Conservation (phyloP, 2,329 filamentous ascomycete species). For the Grosmannia serpens region DNA sequence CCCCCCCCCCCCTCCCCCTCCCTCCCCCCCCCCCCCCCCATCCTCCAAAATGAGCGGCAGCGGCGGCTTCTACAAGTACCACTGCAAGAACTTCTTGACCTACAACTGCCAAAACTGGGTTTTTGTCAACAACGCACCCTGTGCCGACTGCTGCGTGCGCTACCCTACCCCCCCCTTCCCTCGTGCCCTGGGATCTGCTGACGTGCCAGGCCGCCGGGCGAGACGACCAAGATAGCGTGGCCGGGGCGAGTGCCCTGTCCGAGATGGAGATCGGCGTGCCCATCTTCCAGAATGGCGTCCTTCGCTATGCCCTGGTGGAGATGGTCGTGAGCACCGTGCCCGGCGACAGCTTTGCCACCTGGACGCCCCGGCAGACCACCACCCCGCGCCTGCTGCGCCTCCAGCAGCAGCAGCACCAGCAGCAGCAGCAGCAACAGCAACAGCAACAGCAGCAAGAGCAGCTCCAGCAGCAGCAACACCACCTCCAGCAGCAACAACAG, state of each 20-base stretch:
- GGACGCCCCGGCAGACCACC: conserved; percentile 22
- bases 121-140: conserved; percentile 34
- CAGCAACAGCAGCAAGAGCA: neutral
- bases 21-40: too few species aligned
- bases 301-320: conserved; percentile 38
- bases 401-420: neutral
- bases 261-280: conserved; percentile 8
- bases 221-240: conserved; percentile 24
- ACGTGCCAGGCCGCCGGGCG: conserved; percentile 34
- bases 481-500: neutral
- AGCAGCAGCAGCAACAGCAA: neutral
- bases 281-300: conserved; percentile 26
- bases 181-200: neutral
- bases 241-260: conserved; percentile 3
- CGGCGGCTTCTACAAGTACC: conserved; percentile 36
- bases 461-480: neutral
- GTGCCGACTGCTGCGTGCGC: conserved; percentile 33
- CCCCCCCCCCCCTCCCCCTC: neutral
- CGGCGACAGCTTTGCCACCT: conserved; percentile 20
- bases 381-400: neutral
- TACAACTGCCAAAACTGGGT: conserved; percentile 38
- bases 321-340: conserved; percentile 26
- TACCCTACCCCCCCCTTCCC: neutral
- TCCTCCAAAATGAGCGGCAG: conserved; percentile 24
- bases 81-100: conserved; percentile 38